phyloP scores from a whole-genome alignment of 495 filamentous ascomycete species.

The Cercophora sp. region DNA sequence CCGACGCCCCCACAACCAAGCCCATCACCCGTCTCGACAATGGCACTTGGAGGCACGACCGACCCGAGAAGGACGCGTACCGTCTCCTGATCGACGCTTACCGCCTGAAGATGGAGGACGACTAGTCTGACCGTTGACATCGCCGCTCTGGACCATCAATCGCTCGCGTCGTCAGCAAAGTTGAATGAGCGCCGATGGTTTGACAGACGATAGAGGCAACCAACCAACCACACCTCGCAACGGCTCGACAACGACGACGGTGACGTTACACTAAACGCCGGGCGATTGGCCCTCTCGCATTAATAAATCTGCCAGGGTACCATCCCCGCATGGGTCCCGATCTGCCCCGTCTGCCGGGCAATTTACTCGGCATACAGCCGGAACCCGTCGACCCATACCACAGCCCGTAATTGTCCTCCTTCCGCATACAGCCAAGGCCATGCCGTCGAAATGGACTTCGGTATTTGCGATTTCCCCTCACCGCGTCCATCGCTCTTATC shows the following conservation, averaged over 20 bases:
- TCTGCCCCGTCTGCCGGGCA: neutral
- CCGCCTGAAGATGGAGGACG: slow-evolving; percentile 45
- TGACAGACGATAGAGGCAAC: too few species aligned
- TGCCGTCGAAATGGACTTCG: neutral
- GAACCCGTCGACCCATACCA: neutral
- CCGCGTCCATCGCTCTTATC: too few species aligned
- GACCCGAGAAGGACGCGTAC: slow-evolving; percentile 40
- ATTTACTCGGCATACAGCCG: slow-evolving; percentile 7
- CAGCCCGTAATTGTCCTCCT: neutral
- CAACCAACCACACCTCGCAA: too few species aligned
- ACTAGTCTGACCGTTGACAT: too few species aligned
- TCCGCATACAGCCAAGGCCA: neutral
- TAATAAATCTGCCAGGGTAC: too few species aligned
- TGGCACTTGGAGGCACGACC: slow-evolving; percentile 35
- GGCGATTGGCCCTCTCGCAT: too few species aligned
- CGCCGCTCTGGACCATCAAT: too few species aligned
- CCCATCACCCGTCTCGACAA: slow-evolving; percentile 29
- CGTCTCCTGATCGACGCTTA: slow-evolving; percentile 46
- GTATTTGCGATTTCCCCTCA: neutral
- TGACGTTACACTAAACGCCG: too few species aligned
- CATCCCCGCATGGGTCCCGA: neutral
- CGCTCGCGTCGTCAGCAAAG: too few species aligned
- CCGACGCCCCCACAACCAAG: slow-evolving; percentile 9
- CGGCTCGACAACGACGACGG: too few species aligned
- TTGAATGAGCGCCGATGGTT: too few species aligned